These are phyloP conservation scores for Kodamaea fukazawae DNA, from an alignment of 805 yeast species.

Conservation along the genomic window DNA sequence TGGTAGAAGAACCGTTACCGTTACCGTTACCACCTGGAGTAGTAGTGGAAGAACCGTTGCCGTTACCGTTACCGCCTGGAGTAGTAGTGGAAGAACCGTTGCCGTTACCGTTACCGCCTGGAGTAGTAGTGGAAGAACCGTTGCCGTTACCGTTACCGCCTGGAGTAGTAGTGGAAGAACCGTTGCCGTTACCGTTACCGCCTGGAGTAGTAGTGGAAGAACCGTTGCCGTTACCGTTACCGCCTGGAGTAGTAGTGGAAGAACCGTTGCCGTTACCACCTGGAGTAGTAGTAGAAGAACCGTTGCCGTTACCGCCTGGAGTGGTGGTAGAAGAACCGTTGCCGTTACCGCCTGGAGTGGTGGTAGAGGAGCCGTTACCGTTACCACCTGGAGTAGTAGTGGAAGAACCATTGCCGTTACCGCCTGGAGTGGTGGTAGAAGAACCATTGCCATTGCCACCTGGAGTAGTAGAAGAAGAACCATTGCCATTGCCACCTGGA, in stretches of 20 bases:
- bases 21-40: constrained; percentile 1
- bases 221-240: constrained; percentile 1
- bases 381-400: not conserved
- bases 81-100: constrained; percentile 1
- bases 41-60: constrained; percentile 1
- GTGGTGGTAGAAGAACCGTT: constrained; percentile 1
- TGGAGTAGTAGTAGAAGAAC: constrained; percentile 2
- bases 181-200: constrained; percentile 2
- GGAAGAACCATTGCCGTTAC: not conserved
- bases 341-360: not conserved
- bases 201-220: constrained; percentile 1
- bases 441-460: not conserved
- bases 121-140: not conserved
- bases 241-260: constrained; percentile 1
- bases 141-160: constrained; percentile 2
- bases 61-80: not conserved
- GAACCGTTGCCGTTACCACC: constrained; percentile 3
- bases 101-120: not conserved
- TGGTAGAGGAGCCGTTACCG: constrained; percentile 1
- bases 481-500: not conserved
- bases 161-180: constrained; percentile 2
- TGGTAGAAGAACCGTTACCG: constrained; percentile 2
- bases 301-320: constrained; percentile 2
- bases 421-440: constrained; percentile 3
- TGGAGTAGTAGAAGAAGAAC: not conserved